Base-by-base conservation (phyloP, 495 filamentous ascomycete genomes). In the Cetradonia linearis region DNA sequence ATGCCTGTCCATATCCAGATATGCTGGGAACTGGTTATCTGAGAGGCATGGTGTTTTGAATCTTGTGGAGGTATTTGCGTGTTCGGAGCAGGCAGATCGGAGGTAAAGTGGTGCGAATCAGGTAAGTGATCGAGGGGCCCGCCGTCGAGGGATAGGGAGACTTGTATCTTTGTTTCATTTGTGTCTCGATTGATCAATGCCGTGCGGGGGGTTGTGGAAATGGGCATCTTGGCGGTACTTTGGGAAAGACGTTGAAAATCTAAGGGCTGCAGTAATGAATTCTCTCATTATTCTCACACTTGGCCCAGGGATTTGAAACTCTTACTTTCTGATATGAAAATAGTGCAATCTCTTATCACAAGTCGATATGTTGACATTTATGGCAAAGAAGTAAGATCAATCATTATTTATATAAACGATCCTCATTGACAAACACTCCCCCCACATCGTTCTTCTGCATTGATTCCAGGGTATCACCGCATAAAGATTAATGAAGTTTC, bases 121-220 rank as follows among this genome's bases (percentile, higher is more conserved):
- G 80, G 74, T 64, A 79, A 78, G 62, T 77, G 71, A 40, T 75
- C 72, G 65, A 96, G 84, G 6, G 75, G 77, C 57, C 93, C 93
- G 68, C 93, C 93, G 70, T 98, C 93, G 53, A 98, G 78, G 71
- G 87, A 91, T 60, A 98, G 78, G n/a, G 87, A 85, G 50, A 98
- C 76, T 67, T 88, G 81, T 72, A 98, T 93, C 71, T 94, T 94
- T 69, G 93, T 98, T 75, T 98, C 93, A 74, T 96, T 96, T 65
- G 93, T 98, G 73, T 86, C 81, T 69, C 93, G 89, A 47, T 84
- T 81, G 66, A 96, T 73, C 60, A 84, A 79, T 23, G 87, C 83
- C 64, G 83, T 89, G 65, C 92, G 88, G 36, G 74, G 71, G 42
- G 23, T 14, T 40, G 47, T 1, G 5, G 27, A 20, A 9, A 72